phyloP scores from a whole-genome alignment of 345 rosid species.

The Populus ilicifolia region DNA sequence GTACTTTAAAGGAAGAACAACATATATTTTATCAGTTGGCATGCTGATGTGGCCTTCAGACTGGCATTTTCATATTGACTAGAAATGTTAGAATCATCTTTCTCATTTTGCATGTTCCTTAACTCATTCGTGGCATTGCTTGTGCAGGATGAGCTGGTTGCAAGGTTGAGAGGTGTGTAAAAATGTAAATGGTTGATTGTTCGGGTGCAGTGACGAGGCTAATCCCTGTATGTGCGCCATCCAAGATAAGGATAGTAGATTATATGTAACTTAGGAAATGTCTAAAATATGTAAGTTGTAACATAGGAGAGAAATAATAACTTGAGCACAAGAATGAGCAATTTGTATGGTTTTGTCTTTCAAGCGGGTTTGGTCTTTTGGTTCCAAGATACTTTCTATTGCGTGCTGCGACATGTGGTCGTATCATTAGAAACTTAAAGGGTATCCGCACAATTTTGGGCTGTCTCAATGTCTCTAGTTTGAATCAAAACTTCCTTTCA shows the following conservation, averaged over 20 bases:
- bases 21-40: not conserved
- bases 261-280: slow-evolving; percentile 14
- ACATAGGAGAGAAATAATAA: not conserved
- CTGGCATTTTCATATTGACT: not conserved
- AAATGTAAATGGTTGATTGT: slow-evolving; percentile 33
- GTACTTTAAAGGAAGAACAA: not conserved
- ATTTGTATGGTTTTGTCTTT: not conserved
- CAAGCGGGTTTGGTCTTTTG: not conserved
- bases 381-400: not conserved
- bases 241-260: slow-evolving; percentile 9
- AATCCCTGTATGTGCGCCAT: not conserved
- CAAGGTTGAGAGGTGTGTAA: slow-evolving; percentile 47
- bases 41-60: not conserved
- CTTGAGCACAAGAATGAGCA: not conserved
- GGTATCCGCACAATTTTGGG: not conserved
- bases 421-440: not conserved
- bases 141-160: slow-evolving; percentile 84
- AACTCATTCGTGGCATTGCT: slow-evolving; percentile 1
- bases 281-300: not conserved
- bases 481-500: not conserved
- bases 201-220: not conserved
- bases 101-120: not conserved
- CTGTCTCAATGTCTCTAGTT: not conserved
- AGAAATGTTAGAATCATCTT: not conserved
- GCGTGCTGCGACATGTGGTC: not conserved